Percentiles rank a stretch among this genome's conserved stretches.
Conservation (phyloP, 75 land plant species). For the Sequoiadendron giganteum region DNA sequence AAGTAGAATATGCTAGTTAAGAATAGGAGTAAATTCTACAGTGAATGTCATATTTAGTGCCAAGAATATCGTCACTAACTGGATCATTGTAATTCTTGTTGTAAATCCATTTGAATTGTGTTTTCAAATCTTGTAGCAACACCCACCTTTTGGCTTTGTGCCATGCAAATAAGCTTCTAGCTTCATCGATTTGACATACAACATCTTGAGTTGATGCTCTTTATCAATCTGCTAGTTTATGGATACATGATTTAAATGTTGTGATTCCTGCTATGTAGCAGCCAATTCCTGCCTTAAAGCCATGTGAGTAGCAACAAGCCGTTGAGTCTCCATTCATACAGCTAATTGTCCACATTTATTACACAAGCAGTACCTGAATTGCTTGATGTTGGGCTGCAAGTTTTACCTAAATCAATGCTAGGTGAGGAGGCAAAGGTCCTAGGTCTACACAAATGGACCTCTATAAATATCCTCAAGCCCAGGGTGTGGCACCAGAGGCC, state of each 20-base stretch:
- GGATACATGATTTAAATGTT: slow-evolving; percentile 29
- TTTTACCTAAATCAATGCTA: slow-evolving; percentile 48
- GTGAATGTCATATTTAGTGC: not conserved
- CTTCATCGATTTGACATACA: slow-evolving; percentile 36
- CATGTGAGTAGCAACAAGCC: slow-evolving; percentile 70
- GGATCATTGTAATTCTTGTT: slow-evolving; percentile 59
- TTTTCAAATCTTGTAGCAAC: slow-evolving; percentile 48
- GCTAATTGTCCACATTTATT: no score
- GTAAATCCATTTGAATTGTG: slow-evolving; percentile 51
- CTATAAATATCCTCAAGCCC: no score
- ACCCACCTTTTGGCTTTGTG: slow-evolving; percentile 35
- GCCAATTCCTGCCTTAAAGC: slow-evolving; percentile 74
- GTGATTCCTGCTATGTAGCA: slow-evolving; percentile 53
- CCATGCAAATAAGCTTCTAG: slow-evolving; percentile 39
- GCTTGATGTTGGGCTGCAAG: slow-evolving; percentile 49
- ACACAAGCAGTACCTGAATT: slow-evolving; percentile 54
- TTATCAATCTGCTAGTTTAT: slow-evolving; percentile 34
- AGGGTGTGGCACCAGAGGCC: no score
- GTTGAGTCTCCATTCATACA: slow-evolving; percentile 37
- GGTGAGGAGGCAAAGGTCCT: slow-evolving; percentile 36
- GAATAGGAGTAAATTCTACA: slow-evolving; percentile 1
- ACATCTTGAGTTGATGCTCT: slow-evolving; percentile 44
- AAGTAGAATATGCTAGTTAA: not conserved
- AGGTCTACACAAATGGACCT: not conserved
- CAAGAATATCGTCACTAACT: slow-evolving; percentile 27